phyloP scores from a whole-genome alignment of 352 stramenopile species.

The Pythium plurisporium region DNA sequence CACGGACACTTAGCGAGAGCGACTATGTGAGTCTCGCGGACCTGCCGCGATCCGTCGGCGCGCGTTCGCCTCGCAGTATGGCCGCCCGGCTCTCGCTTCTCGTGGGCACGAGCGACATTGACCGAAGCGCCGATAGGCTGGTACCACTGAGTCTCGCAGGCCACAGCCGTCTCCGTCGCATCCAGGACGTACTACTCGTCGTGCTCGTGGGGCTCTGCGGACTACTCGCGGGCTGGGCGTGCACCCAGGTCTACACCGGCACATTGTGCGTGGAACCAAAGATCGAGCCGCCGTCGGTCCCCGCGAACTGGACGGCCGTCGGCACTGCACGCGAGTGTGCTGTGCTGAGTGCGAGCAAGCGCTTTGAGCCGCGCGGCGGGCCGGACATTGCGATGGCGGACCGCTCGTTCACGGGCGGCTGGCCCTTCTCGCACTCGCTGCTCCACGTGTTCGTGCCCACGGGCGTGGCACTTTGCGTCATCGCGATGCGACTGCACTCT shows the following conservation, averaged over 20 bases:
- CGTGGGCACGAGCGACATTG: background rate
- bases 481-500: background rate
- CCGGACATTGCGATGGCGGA: background rate
- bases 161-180: background rate
- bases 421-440: constrained; percentile 5
- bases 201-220: background rate
- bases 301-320: background rate
- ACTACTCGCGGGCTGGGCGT: background rate
- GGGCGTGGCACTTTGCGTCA: background rate
- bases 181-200: constrained; percentile 12
- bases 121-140: background rate
- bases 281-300: background rate
- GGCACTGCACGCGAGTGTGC: background rate
- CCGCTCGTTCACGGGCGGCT: constrained; percentile 5
- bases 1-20: constrained; percentile 4
- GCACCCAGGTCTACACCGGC: constrained; percentile 1
- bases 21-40: constrained; percentile 18
- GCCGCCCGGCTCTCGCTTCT: background rate
- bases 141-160: background rate
- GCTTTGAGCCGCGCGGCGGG: background rate
- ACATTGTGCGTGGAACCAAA: background rate
- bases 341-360: background rate
- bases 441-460: constrained; percentile 2
- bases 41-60: background rate
- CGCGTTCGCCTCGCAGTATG: background rate